These are phyloP conservation scores for Neoconidiobolus thromboides DNA, from an alignment of 371 early-diverging fungal species.

Conservation along the genomic window DNA sequence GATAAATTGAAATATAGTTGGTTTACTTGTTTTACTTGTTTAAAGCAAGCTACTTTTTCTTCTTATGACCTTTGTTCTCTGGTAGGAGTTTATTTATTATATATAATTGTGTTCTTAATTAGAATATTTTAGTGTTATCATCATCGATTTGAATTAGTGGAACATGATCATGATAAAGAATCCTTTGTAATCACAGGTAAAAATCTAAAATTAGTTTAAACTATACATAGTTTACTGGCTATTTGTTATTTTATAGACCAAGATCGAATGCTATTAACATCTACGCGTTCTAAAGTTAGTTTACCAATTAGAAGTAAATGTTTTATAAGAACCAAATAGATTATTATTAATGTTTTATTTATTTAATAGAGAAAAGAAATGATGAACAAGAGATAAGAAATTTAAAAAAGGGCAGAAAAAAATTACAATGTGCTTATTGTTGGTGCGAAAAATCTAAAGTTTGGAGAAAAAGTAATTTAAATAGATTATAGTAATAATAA, in stretches of 20 bases:
- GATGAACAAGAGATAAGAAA: not conserved
- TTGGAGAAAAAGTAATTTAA: conserved; percentile 21
- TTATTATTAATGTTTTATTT: not conserved
- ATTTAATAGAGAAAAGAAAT: not conserved
- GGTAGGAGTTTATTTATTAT: not conserved
- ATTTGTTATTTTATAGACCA: too few species aligned
- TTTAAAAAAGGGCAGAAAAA: conserved; percentile 10
- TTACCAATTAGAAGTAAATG: too few species aligned
- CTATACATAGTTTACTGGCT: too few species aligned
- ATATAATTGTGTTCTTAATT: not conserved
- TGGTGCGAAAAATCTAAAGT: conserved; percentile 18
- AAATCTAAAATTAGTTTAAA: conserved; percentile 7
- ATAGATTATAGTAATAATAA: not conserved
- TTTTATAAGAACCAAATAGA: not conserved
- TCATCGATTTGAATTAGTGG: not conserved
- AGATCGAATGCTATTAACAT: too few species aligned
- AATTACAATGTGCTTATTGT: conserved; percentile 25
- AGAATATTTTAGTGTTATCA: conserved; percentile 7
- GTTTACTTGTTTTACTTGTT: not conserved
- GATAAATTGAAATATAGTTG: not conserved
- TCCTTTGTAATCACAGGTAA: not conserved
- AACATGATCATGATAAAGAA: not conserved
- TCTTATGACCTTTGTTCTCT: conserved; percentile 46
- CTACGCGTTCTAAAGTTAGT: too few species aligned
- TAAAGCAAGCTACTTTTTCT: conserved; percentile 6